Evolutionary conservation across 2,329 filamentous ascomycete species (phyloP).

Genomic region (Tolypocladium cylindrosporum): DNA sequence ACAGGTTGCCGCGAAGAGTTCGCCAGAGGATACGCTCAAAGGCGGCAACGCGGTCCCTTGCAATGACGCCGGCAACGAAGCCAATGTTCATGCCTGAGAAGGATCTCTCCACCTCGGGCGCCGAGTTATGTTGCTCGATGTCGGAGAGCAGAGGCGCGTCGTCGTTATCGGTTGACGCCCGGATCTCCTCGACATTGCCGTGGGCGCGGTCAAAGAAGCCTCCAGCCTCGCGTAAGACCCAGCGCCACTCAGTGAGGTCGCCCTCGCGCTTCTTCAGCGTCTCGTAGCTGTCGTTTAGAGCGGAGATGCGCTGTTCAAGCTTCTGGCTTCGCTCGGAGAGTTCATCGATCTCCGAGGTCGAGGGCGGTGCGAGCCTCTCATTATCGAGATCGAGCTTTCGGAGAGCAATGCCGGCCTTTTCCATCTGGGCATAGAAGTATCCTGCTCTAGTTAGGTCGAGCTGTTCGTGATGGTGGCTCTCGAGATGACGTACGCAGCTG

Average conservation of each 20-base stretch:
- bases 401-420: constrained; percentile 78
- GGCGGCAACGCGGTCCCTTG: constrained; percentile 81
- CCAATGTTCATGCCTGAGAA: constrained; percentile 99
- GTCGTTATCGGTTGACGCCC: constrained; percentile 79
- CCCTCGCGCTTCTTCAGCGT: constrained; percentile 96
- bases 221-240: constrained; percentile 91
- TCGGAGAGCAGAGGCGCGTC: constrained; percentile 91
- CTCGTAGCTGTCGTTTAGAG: constrained; percentile 96
- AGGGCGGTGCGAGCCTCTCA: constrained; percentile 76
- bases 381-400: constrained; percentile 86
- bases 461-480: constrained; percentile 5
- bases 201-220: constrained; percentile 96
- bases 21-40: constrained; percentile 98
- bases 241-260: constrained; percentile 95
- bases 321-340: constrained; percentile 85
- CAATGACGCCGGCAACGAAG: constrained; percentile 93
- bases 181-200: constrained; percentile 93
- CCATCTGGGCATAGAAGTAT: constrained; percentile 94
- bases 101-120: constrained; percentile 65
- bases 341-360: constrained; percentile 92
- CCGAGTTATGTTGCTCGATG: constrained; percentile 68
- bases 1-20: constrained; percentile 91
- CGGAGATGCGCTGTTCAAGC: constrained; percentile 82
- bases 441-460: constrained; percentile 40
- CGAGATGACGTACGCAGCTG: constrained; percentile 67